These are phyloP conservation scores for Cyberlindnera suaveolens DNA, from an alignment of 805 yeast genomes.

Conservation along the genomic window DNA sequence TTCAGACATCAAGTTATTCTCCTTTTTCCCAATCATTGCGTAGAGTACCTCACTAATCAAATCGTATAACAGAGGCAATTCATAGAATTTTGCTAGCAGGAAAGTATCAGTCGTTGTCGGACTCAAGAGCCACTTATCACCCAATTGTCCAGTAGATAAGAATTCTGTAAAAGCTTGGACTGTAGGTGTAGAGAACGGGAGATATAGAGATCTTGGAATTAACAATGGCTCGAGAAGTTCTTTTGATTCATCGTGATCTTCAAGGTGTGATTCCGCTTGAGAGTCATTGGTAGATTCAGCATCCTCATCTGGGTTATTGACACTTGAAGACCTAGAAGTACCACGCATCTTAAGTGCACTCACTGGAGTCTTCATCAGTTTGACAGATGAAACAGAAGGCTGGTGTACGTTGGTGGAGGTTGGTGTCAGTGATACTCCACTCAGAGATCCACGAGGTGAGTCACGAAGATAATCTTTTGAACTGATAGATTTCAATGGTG, in stretches of 20 bases:
- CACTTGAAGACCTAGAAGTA: slow-evolving; percentile 16
- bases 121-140: slow-evolving; percentile 63
- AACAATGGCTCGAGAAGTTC: slow-evolving; percentile 49
- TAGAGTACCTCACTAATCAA: slow-evolving; percentile 62
- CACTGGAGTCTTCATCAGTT: slow-evolving; percentile 17
- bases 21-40: slow-evolving; percentile 65
- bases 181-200: slow-evolving; percentile 60
- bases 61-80: slow-evolving; percentile 65
- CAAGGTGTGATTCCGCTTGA: slow-evolving; percentile 8
- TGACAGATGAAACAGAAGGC: slow-evolving; percentile 6
- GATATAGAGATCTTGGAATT: slow-evolving; percentile 60
- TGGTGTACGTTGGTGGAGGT: neutral
- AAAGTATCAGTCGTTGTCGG: slow-evolving; percentile 66
- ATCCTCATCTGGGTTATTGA: slow-evolving; percentile 12
- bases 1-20: slow-evolving; percentile 34
- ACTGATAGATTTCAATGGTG: slow-evolving; percentile 4
- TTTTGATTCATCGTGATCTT: slow-evolving; percentile 13
- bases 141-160: slow-evolving; percentile 74
- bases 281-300: slow-evolving; percentile 13
- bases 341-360: slow-evolving; percentile 13
- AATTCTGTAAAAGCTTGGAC: slow-evolving; percentile 66
- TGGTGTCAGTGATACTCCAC: slow-evolving; percentile 19
- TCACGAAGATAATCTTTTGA: slow-evolving; percentile 19
- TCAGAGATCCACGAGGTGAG: slow-evolving; percentile 45
- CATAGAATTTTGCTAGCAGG: slow-evolving; percentile 56